phyloP scores from a whole-genome alignment of 75 land plant genomes.

The Ceratopteris richardii region DNA sequence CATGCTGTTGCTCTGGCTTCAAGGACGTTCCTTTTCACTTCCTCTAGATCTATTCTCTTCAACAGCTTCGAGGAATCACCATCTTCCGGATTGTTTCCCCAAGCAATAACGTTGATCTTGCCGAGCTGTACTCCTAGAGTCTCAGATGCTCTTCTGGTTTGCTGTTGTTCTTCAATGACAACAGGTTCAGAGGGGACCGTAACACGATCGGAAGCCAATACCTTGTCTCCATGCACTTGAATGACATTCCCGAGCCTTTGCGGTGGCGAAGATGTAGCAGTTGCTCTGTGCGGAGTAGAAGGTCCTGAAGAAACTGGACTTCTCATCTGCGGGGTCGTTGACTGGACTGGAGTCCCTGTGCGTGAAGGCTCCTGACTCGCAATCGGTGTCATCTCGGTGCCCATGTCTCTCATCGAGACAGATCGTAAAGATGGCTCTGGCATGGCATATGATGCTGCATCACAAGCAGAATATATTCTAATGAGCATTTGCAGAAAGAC shows the following conservation, averaged over 20 bases:
- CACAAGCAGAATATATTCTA: too few relatives aligned
- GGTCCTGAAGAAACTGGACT: constrained; percentile 43
- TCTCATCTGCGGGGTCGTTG: constrained; percentile 35
- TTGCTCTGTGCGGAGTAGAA: constrained; percentile 31
- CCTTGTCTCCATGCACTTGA: too few relatives aligned
- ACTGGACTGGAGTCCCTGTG: constrained; percentile 43
- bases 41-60: constrained; percentile 35
- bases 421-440: constrained; percentile 8
- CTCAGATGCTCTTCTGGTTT: too few relatives aligned
- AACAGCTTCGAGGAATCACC: constrained; percentile 22
- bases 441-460: too few relatives aligned
- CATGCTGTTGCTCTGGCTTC: too few relatives aligned
- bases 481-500: too few relatives aligned
- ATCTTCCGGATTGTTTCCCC: constrained; percentile 29
- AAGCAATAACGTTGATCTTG: constrained; percentile 37
- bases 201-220: not conserved
- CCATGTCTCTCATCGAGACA: constrained; percentile 61
- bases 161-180: not conserved
- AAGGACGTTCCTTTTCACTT: constrained; percentile 36
- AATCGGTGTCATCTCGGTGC: constrained; percentile 60
- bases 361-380: constrained; percentile 60
- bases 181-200: not conserved
- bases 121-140: too few relatives aligned
- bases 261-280: constrained; percentile 17
- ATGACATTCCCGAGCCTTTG: not conserved